These are phyloP conservation scores for Aspergillus asperescens DNA, from an alignment of 495 filamentous ascomycete species.

Conservation along the genomic window DNA sequence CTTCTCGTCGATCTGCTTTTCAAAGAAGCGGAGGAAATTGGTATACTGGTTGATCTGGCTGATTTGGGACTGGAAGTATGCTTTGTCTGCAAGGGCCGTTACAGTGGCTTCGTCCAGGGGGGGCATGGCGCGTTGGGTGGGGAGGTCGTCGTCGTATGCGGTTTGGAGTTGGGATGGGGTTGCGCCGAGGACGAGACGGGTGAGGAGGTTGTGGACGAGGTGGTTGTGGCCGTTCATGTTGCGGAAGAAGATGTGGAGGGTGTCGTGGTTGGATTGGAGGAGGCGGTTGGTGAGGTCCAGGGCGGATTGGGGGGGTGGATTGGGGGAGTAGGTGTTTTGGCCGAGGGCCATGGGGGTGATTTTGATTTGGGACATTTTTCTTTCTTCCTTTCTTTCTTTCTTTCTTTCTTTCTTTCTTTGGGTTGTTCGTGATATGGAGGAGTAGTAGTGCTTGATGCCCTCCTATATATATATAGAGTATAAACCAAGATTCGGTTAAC, in stretches of 20 bases:
- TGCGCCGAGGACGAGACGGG: slow-evolving; percentile 23
- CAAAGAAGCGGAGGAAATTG: slow-evolving; percentile 33
- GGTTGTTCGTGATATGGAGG: background rate
- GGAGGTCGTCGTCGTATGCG: slow-evolving; percentile 1
- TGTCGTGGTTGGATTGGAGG: background rate
- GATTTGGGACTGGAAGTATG: slow-evolving; percentile 17
- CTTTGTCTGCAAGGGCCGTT: slow-evolving; percentile 15
- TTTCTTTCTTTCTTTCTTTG: background rate
- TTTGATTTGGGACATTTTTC: background rate
- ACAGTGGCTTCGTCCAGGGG: slow-evolving; percentile 18
- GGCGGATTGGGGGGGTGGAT: background rate
- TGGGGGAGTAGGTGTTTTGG: background rate
- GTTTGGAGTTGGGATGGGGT: slow-evolving; percentile 7
- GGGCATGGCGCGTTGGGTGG: slow-evolving; percentile 22
- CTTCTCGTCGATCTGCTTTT: slow-evolving; percentile 23
- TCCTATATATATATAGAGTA: background rate
- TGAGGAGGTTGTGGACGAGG: slow-evolving; percentile 26
- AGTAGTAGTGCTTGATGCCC: background rate
- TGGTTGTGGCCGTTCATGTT: slow-evolving; percentile 20
- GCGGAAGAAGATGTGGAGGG: slow-evolving; percentile 8
- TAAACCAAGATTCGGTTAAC: background rate
- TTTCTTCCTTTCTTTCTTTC: background rate
- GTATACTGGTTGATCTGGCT: slow-evolving; percentile 21
- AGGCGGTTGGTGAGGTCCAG: background rate
- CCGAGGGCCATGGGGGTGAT: background rate